Evolutionary conservation across 768 basidiomycete genomes (phyloP), one percentile per base, ranked within the genome.

Genomic region (Boletus vermiculosoides): DNA sequence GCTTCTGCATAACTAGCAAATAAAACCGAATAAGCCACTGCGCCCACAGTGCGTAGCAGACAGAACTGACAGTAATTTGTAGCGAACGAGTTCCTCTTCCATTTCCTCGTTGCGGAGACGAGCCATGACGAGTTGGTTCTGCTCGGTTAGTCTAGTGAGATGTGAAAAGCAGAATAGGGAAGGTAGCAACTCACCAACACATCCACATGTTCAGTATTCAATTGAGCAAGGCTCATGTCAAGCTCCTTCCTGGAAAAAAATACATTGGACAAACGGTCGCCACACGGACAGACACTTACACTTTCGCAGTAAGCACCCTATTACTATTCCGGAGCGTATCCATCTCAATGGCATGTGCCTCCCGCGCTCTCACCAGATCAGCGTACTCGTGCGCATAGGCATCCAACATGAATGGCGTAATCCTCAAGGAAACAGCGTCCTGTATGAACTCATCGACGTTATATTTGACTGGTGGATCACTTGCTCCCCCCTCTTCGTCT

Each of bases 321-420:
- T 98, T 98, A 44, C 81, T 85, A 60, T 82, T 90, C 57, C 91
- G 80, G 23, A 99, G 80, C 36, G 81, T 78, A 63, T 97, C 96
- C 69, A 98, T 80, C 72, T 95, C 91, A 23, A 81, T 73, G 0
- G 88, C 86, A 73, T 96, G 93, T 56, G 90, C 89, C 57, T 94
- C 92, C 36, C 84, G 86, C 50, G 82, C 81, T 23, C 86, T 83
- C 56, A 91, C 75, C 52, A 86, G 73, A 56, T 96, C 94, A 60
- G 91, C 85, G 67, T 94, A 96, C 74, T 97, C 94, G 52, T 86
- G 89, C 33, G 87, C 83, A 68, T 92, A 96, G 20, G 84, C 80
- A 66, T 98, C 96, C 40, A 98, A 78, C 92, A 95, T 94, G 74
- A 98, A 95, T 0, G 97, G 92, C 5, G 95, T 97, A 61, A 99